Percentiles rank a stretch among this genome's conserved stretches.
These are phyloP conservation scores for Ambrosia hybrid DNA, from an alignment of 140 eudicot genomes.

Conservation along the genomic window DNA sequence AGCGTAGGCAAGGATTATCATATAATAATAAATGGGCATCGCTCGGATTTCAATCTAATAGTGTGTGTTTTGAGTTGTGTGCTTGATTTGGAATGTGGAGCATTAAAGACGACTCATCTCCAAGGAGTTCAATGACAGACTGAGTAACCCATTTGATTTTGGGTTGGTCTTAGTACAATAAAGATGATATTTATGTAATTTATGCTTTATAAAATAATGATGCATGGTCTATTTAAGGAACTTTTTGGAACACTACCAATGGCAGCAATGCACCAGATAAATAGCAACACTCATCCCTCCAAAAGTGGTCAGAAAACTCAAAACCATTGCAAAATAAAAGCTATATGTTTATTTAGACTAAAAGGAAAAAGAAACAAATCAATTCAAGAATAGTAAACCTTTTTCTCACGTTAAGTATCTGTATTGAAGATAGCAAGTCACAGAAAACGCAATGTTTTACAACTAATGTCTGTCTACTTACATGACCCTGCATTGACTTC, in stretches of 20 bases:
- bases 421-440: slow-evolving; percentile 7
- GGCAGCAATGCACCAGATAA: not conserved
- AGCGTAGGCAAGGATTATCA: no score
- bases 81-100: not conserved
- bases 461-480: slow-evolving; percentile 34
- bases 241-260: not conserved
- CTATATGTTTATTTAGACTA: no score
- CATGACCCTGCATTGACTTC: slow-evolving; percentile 94
- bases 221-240: not conserved
- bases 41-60: not conserved
- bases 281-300: not conserved
- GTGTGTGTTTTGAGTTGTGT: slow-evolving; percentile 8
- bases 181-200: not conserved
- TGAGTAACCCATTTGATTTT: no score
- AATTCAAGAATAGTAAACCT: not conserved
- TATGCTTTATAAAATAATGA: not conserved
- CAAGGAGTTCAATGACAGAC: no score
- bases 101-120: no score
- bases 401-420: not conserved
- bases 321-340: slow-evolving; percentile 1
- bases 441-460: slow-evolving; percentile 12
- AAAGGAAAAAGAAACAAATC: not conserved
- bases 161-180: no score
- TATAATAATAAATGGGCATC: not conserved
- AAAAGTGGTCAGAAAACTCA: not conserved